Base-by-base conservation (phyloP, 2,329 filamentous ascomycete species). In the Pseudogymnoascus sp. region DNA sequence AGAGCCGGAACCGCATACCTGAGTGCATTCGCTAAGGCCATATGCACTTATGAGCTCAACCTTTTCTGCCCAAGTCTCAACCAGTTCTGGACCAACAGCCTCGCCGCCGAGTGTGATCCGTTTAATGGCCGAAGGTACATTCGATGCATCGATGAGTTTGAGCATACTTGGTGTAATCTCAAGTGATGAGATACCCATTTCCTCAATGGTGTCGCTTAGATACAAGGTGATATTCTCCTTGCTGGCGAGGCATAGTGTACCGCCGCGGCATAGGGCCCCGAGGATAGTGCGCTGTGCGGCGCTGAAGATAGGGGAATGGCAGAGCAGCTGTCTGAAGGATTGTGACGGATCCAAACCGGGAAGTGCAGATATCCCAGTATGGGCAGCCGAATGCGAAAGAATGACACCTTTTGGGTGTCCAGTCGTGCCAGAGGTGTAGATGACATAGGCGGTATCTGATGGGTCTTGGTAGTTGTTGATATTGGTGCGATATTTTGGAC, bases 11-110 rank as follows among this genome's bases (percentile, higher is more conserved):
- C 10, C 5, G 5, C 50, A 56, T 56, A 56, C 91, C 62, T 96
- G 95, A 0, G 91, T 91, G 62, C 96, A 90, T 76, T 96, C 92
- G 0, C 91, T 96, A 1, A 92, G 92, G 0, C 92, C 92, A 71
- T 96, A 96, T 0, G 71, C 74, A 70, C 78, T 77, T 61, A 76
- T 64, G 37, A 78, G 69, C 10, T 74, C 71, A 63, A 71, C 72
- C 31, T 70, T 40, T 62, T 65, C 38, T 10, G 74, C 71, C 77
- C 77, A 79, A 4, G 67, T 73, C 6, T 70, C 69, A 61, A 77
- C 68, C 62, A 76, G 72, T 19, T 82, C 77, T 82, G 81, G 47
- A 81, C 79, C 10, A 86, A 95, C 44, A 95, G 81, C 91, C 93
- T 96, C 75, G 95, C 92, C 6, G 90, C 91, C 69, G 93, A 96